phyloP scores from a whole-genome alignment of 1,284 basidiomycete genomes.

The Boletus mariae region DNA sequence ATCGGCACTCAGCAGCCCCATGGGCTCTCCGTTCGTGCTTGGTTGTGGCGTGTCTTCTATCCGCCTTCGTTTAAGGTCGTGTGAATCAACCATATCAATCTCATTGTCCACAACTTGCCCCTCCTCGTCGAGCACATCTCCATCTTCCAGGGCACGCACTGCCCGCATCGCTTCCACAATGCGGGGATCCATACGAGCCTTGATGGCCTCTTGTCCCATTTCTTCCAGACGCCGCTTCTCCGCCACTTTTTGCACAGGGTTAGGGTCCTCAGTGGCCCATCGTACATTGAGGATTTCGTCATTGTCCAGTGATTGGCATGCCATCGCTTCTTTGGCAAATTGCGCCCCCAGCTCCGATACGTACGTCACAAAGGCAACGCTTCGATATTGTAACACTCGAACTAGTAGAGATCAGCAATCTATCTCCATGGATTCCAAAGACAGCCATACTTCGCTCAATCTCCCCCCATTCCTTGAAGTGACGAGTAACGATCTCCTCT shows the following conservation, averaged over 20 bases:
- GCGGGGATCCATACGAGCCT: constrained; percentile 76
- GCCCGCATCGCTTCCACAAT: constrained; percentile 85
- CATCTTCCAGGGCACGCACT: constrained; percentile 84
- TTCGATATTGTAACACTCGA: constrained; percentile 89
- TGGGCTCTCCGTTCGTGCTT: constrained; percentile 24
- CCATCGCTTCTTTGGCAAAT: constrained; percentile 99
- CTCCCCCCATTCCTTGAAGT: constrained; percentile 98
- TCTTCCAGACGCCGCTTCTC: constrained; percentile 82
- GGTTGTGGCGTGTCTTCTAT: constrained; percentile 25
- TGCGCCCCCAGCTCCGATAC: constrained; percentile 83
- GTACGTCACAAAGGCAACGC: constrained; percentile 97
- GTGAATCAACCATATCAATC: constrained; percentile 34
- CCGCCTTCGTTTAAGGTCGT: constrained; percentile 40
- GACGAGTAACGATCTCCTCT: constrained; percentile 83
- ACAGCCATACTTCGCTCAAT: constrained; percentile 80
- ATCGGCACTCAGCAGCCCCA: constrained; percentile 70
- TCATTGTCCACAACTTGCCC: constrained; percentile 33
- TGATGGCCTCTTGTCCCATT: constrained; percentile 81
- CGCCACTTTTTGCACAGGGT: constrained; percentile 80
- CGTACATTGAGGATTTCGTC: constrained; percentile 98
- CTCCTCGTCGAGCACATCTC: constrained; percentile 51
- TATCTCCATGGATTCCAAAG: constrained; percentile 1
- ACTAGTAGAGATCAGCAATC: constrained; percentile 43
- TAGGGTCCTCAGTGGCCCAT: constrained; percentile 97
- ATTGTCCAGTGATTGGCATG: constrained; percentile 95